Conservation (phyloP, 2,329 filamentous ascomycete species). For the Ramichloridium luteum region DNA sequence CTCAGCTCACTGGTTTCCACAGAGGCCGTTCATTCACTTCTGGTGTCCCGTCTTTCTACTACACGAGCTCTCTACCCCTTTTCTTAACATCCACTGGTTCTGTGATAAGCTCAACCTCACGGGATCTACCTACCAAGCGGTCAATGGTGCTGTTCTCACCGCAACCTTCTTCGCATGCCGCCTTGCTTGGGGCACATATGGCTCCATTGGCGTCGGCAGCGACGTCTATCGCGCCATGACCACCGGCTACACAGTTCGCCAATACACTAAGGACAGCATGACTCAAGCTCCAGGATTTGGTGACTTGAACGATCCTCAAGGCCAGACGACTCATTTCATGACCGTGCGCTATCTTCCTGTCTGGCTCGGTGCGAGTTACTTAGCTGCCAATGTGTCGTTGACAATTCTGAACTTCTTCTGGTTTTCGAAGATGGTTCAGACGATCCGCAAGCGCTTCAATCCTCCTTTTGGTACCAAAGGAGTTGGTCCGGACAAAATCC, state of each 20-base stretch:
- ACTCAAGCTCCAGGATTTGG: conserved; percentile 8
- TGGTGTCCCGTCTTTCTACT: conserved; percentile 72
- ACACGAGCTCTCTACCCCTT: conserved; percentile 75
- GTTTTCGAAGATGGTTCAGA: conserved; percentile 78
- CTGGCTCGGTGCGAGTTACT: conserved; percentile 58
- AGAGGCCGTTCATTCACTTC: conserved; percentile 77
- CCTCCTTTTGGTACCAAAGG: conserved; percentile 40
- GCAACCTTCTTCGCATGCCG: conserved; percentile 65
- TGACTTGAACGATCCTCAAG: conserved; percentile 16
- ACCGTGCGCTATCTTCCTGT: conserved; percentile 40
- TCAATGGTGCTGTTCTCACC: conserved; percentile 64
- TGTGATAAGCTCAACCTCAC: conserved; percentile 77
- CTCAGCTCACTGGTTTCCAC: conserved; percentile 7
- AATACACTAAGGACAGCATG: conserved; percentile 10
- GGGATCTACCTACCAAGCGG: conserved; percentile 58
- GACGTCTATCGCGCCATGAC: conserved; percentile 49
- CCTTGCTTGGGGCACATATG: conserved; percentile 63
- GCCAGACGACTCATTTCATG: conserved; percentile 19
- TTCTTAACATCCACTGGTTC: conserved; percentile 86
- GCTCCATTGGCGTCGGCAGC: conserved; percentile 52
- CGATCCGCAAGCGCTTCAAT: conserved; percentile 64
- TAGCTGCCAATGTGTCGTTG: conserved; percentile 57
- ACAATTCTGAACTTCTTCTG: conserved; percentile 72
- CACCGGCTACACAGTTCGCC: conserved; percentile 11
- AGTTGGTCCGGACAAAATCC: conserved; percentile 14